Base-by-base conservation (phyloP, 2,329 filamentous ascomycete genomes). In the Trichophyton simii region DNA sequence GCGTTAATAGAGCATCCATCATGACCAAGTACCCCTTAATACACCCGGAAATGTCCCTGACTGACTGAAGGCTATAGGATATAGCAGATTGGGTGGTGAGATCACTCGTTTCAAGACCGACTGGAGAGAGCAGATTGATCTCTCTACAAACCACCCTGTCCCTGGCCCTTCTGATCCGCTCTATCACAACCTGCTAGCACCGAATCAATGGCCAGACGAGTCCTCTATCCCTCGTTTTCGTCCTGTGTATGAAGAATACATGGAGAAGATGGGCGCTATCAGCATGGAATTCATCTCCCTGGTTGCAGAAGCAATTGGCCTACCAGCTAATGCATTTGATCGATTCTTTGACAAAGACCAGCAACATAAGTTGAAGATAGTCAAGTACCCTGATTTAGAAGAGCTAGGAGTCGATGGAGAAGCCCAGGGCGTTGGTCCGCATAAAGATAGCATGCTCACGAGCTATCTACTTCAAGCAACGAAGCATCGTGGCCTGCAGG, bases 331-430 rank as follows among this genome's bases (percentile, higher is more conserved):
- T 58, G 88, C 90, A 0, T 95, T 95, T 72, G 77, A 83, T 70
- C 84, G 82, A 68, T 95, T 91, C 78, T 92, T 92, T 74, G 88
- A 91, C 71, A 67, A 68, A 0, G 74, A 80, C 48, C 80, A 78
- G 77, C 89, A 94, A 76, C 89, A 95, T 77, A 95, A 95, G 78
- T 80, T 95, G 68, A 95, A 95, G 77, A 86, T 95, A 63, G 86
- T 95, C 63, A 89, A 88, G 76, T 95, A 94, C 70, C 90, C 90
- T 0, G 89, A 94, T 70, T 73, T 82, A 11, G 73, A 76, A n/a
- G 80, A 84, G 71, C 75, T 88, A 1, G 82, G 80, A 0, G 71
- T 79, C 3, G 75, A 68, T 22, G 75, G 71, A 62, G 76, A 77
- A 60, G 75, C 73, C 0, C 81, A 83, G 66, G 81, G 81, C 31